phyloP scores from a whole-genome alignment of 495 filamentous ascomycete species.

The Hypomontagnella monticulosa region DNA sequence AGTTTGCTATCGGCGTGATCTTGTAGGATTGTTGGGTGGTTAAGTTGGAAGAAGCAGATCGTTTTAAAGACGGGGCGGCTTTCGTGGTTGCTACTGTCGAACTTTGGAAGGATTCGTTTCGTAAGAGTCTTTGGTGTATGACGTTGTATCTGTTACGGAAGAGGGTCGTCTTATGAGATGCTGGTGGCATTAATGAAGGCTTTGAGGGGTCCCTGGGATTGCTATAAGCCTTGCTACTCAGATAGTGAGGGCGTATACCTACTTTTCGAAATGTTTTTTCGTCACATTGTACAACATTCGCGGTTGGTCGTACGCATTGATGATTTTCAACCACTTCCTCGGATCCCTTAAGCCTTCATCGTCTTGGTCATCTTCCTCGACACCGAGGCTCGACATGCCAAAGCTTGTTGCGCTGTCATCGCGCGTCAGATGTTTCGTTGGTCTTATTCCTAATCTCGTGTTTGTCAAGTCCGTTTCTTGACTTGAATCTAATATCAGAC shows the following conservation, averaged over 20 bases:
- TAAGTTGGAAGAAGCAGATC: conserved; percentile 63
- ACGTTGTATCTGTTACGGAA: conserved; percentile 91
- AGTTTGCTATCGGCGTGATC: conserved; percentile 90
- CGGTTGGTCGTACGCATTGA: conserved; percentile 87
- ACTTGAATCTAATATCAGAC: conserved; percentile 55
- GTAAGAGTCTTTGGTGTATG: conserved; percentile 87
- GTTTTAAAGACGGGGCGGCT: conserved; percentile 56
- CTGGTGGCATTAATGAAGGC: conserved; percentile 79
- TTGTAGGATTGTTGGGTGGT: conserved; percentile 75
- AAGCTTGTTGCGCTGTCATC: conserved; percentile 72
- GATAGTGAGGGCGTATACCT: neutral
- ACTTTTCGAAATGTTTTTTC: conserved; percentile 92
- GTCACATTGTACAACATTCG: conserved; percentile 82
- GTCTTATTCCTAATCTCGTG: conserved; percentile 56
- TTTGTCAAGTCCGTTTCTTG: conserved; percentile 53
- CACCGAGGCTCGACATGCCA: conserved; percentile 66
- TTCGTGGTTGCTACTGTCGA: conserved; percentile 68
- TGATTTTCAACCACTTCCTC: conserved; percentile 79
- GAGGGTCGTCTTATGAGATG: conserved; percentile 81
- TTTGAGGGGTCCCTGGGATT: conserved; percentile 63
- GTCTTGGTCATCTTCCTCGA: conserved; percentile 71
- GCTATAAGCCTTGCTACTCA: conserved; percentile 4
- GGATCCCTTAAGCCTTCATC: conserved; percentile 66
- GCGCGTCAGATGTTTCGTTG: conserved; percentile 49
- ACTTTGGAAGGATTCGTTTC: conserved; percentile 92